Evolutionary conservation across 2,329 filamentous ascomycete genomes (phyloP), one percentile per base, ranked within the genome.

Genomic region (Westerdykella sp.): DNA sequence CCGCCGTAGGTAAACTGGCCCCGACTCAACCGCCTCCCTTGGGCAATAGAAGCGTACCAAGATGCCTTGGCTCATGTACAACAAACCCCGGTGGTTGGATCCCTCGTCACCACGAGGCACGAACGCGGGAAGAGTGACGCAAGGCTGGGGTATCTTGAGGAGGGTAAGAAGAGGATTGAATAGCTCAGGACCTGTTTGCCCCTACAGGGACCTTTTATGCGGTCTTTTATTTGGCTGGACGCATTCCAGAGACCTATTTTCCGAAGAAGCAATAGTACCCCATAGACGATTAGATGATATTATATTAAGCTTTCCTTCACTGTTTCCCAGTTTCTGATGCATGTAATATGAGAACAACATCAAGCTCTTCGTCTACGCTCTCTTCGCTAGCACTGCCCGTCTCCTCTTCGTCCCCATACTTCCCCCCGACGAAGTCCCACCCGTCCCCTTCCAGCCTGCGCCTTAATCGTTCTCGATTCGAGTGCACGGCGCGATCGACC

Each of bases 111-210:
- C 16, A 67, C 67, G 14, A 73, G 70, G 48, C 89, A 95, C 62
- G 87, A 95, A 68, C 77, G 90, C 13, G 88, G 89, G 2, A 78
- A 87, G 49, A 95, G 88, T 69, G 87, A 86, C 52, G 84, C 85
- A 35, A 77, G 87, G 48, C 83, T 94, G 55, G 78, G 87, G 25
- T 93, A 85, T 55, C 80, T 94, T 42, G 93, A 98, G 67, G 93
- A 98, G 70, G 93, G 93, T 41, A 98, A 98, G 78, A 98, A 96
- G 79, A 87, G 93, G 65, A 94, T 95, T 61, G 93, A 98, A 66
- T 90, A 67, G 38, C 2, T 10, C 9, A 28, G 9, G 11, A 5
- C 11, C 25, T 4, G 7, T 28, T 4, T 28, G 7, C 9, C 25
- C 25, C 4, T 28, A 28, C 9, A 5, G 3, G 4, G 11, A 10